Conservation (phyloP, 2,329 filamentous ascomycete species). For the Sporothrix brasiliensis region DNA sequence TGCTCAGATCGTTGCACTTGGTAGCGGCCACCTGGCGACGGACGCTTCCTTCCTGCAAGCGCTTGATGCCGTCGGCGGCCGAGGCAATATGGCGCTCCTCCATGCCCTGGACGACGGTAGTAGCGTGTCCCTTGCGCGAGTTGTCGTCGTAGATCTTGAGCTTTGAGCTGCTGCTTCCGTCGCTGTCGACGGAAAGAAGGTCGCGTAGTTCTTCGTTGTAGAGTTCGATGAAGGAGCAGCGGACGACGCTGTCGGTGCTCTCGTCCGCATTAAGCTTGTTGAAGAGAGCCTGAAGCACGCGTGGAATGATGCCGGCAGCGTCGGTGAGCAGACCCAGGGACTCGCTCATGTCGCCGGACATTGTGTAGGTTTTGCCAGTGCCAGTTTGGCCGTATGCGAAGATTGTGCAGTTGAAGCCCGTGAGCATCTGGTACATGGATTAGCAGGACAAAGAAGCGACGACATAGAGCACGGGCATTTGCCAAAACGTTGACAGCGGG, state of each 20-base stretch:
- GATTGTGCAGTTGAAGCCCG: conserved; percentile 96
- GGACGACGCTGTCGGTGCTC: conserved; percentile 77
- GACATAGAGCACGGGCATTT: not conserved
- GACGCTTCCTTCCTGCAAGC: conserved; percentile 85
- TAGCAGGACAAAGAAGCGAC: not conserved
- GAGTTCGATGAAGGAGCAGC: conserved; percentile 97
- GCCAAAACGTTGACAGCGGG: too few species aligned
- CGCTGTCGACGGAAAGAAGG: conserved; percentile 79
- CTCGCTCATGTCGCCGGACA: conserved; percentile 96
- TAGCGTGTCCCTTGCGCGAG: conserved; percentile 78
- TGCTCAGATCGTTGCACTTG: conserved; percentile 99
- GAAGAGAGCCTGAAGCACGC: conserved; percentile 85
- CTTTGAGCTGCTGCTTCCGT: conserved; percentile 53
- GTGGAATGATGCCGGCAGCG: conserved; percentile 90
- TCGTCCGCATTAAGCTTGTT: conserved; percentile 77
- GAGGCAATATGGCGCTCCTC: conserved; percentile 91
- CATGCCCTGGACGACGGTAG: conserved; percentile 94
- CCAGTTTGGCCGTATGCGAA: conserved; percentile 98
- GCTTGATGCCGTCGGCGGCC: conserved; percentile 81
- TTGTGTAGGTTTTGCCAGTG: conserved; percentile 98
- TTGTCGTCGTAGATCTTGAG: conserved; percentile 95
- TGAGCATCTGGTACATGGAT: conserved; percentile 68
- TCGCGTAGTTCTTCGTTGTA: conserved; percentile 98
- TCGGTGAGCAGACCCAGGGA: conserved; percentile 84
- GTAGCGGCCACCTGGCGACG: conserved; percentile 98